These are phyloP conservation scores for Tetradesmus obliquus DNA, from an alignment of 139 green algal species.

Conservation along the genomic window DNA sequence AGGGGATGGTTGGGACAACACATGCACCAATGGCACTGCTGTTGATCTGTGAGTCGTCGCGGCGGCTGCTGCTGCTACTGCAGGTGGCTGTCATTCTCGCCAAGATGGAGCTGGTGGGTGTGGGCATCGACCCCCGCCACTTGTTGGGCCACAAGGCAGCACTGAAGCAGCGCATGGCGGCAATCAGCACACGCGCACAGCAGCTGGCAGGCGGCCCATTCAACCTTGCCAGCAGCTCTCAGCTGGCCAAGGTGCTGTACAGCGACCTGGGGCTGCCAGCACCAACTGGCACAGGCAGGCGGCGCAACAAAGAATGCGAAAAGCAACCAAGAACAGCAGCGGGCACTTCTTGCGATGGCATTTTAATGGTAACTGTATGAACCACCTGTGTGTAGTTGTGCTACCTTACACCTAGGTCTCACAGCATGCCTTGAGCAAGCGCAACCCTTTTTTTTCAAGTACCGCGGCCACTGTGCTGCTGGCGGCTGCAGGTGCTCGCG, in stretches of 20 bases:
- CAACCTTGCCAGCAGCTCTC: conserved; percentile 63
- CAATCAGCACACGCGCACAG: conserved; percentile 31
- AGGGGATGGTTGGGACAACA: background rate
- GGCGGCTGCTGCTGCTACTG: background rate
- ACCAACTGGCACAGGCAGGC: background rate
- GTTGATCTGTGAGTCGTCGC: background rate
- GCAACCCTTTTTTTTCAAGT: no score
- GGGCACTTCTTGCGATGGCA: background rate
- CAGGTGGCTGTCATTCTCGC: conserved; percentile 54
- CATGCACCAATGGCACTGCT: background rate
- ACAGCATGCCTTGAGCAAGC: no score
- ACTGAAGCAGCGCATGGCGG: conserved; percentile 51
- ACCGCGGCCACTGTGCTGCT: background rate
- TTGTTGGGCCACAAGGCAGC: conserved; percentile 40
- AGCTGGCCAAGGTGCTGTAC: conserved; percentile 69
- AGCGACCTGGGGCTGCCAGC: conserved; percentile 49
- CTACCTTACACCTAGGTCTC: no score
- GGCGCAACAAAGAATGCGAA: background rate
- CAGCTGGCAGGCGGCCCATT: conserved; percentile 53
- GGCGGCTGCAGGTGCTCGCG: background rate
- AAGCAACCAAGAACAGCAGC: background rate
- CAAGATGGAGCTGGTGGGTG: conserved; percentile 49
- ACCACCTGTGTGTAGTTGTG: no score
- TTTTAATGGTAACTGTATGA: background rate
- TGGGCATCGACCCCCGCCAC: conserved; percentile 45